A percentile compares a stretch with the other conserved stretches of the same genome.
phyloP scores from a whole-genome alignment of 352 stramenopile genomes.

The Pythium pyrilobum region DNA sequence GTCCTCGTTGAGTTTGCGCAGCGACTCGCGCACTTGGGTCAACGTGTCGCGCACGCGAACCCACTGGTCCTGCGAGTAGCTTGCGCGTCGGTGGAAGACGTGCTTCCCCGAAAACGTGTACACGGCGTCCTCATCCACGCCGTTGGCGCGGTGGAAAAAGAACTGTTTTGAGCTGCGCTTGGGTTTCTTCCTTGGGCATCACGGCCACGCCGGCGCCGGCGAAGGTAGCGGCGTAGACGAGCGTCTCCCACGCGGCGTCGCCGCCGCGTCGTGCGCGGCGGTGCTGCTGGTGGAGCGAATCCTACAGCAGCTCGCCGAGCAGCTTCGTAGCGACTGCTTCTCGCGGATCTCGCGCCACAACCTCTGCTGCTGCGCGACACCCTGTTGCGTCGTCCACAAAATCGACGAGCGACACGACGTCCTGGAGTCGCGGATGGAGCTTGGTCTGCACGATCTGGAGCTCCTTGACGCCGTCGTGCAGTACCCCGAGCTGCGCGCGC shows the following conservation, averaged over 20 bases:
- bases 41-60: constrained; percentile 22
- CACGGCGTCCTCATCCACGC: constrained; percentile 29
- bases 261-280: background rate
- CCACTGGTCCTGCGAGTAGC: constrained; percentile 21
- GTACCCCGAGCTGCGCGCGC: background rate
- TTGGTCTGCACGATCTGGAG: constrained; percentile 8
- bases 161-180: constrained; percentile 30
- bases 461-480: constrained; percentile 14
- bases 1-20: constrained; percentile 21
- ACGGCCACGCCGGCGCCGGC: constrained; percentile 18
- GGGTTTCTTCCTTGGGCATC: constrained; percentile 33
- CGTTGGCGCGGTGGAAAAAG: constrained; percentile 28
- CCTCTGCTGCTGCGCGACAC: background rate
- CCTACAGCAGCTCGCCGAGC: constrained; percentile 6
- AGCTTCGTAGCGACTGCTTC: too few relatives aligned
- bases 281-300: background rate
- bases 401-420: constrained; percentile 10
- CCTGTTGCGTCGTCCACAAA: constrained; percentile 13
- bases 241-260: constrained; percentile 1
- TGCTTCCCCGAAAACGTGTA: constrained; percentile 27
- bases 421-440: constrained; percentile 7
- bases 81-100: constrained; percentile 27
- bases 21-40: constrained; percentile 1
- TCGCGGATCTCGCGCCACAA: constrained; percentile 8
- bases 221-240: background rate